Percentiles rank a stretch among this genome's conserved stretches.
Conservation (phyloP, 345 rosid genomes). For the Ailanthus altissimus region DNA sequence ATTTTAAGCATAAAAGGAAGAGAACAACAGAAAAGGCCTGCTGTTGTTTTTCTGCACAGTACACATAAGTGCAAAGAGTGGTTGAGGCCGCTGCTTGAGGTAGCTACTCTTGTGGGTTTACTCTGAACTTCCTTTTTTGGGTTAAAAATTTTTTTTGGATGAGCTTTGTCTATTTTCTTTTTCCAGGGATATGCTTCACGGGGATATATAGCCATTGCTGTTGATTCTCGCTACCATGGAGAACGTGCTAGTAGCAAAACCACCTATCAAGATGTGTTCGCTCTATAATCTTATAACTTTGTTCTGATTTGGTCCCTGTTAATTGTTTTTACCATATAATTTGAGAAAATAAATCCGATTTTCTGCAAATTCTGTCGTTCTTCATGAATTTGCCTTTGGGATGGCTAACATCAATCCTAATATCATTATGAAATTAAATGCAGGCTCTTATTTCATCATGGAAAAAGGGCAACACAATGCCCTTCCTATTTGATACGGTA, state of each 20-base stretch:
- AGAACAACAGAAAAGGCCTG: constrained; percentile 51
- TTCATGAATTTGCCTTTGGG: background rate
- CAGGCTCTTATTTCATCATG: constrained; percentile 92
- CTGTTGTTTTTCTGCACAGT: constrained; percentile 86
- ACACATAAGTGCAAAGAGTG: constrained; percentile 78
- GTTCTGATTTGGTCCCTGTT: background rate
- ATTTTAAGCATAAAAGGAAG: constrained; percentile 59
- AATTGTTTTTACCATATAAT: background rate
- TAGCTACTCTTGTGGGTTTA: constrained; percentile 14
- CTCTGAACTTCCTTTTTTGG: background rate
- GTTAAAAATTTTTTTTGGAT: background rate
- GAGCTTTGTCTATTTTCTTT: constrained; percentile 18
- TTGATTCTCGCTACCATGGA: constrained; percentile 95
- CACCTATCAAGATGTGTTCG: constrained; percentile 62
- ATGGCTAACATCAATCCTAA: background rate
- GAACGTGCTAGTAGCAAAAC: constrained; percentile 70
- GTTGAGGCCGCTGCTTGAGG: constrained; percentile 91
- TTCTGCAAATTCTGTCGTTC: background rate
- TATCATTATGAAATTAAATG: constrained; percentile 24
- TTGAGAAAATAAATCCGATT: background rate
- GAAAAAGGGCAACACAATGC: constrained; percentile 84
- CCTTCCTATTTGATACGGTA: constrained; percentile 87
- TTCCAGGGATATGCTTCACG: constrained; percentile 85
- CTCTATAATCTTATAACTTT: background rate
- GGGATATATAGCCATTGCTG: constrained; percentile 72